These are phyloP conservation scores for Magnolia changhungtana DNA, from an alignment of 164 flowering plant species.

Conservation along the genomic window DNA sequence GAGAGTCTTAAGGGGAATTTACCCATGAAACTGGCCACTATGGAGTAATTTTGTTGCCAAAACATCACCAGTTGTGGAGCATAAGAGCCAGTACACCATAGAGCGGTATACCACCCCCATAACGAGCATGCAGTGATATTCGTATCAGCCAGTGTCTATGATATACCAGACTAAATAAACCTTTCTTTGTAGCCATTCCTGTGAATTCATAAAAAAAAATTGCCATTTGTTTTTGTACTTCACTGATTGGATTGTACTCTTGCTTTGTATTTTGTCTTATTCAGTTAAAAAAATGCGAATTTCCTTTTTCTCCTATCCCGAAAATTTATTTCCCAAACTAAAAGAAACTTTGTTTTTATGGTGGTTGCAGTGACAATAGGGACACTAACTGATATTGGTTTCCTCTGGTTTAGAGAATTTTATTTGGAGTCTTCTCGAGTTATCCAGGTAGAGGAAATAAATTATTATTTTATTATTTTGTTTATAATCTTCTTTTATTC, in stretches of 20 bases:
- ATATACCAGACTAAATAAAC: too few species aligned
- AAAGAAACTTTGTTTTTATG: constrained; percentile 5
- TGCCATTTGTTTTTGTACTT: neutral
- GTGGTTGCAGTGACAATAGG: constrained; percentile 70
- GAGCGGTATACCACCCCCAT: too few species aligned
- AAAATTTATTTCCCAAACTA: neutral
- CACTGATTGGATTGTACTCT: neutral
- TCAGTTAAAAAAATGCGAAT: neutral
- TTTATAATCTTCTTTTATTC: neutral
- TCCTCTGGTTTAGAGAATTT: constrained; percentile 96
- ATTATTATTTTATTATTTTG: neutral
- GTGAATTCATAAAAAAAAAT: neutral
- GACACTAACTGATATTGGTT: constrained; percentile 89
- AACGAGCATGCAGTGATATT: too few species aligned
- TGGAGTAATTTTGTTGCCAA: too few species aligned
- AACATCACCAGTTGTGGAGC: too few species aligned
- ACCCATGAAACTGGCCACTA: neutral
- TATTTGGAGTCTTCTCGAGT: constrained; percentile 98
- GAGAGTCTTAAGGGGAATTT: neutral
- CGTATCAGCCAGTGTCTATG: too few species aligned
- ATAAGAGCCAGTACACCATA: too few species aligned
- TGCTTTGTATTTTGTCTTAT: constrained; percentile 3
- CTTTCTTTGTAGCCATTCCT: neutral
- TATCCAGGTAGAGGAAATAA: constrained; percentile 67
- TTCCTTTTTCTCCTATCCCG: too few species aligned